Percentiles rank a stretch among this genome's conserved stretches.
Evolutionary conservation across 1,139 yeast genomes (phyloP).

Genomic region (Saccharomycopsis hybrid): DNA sequence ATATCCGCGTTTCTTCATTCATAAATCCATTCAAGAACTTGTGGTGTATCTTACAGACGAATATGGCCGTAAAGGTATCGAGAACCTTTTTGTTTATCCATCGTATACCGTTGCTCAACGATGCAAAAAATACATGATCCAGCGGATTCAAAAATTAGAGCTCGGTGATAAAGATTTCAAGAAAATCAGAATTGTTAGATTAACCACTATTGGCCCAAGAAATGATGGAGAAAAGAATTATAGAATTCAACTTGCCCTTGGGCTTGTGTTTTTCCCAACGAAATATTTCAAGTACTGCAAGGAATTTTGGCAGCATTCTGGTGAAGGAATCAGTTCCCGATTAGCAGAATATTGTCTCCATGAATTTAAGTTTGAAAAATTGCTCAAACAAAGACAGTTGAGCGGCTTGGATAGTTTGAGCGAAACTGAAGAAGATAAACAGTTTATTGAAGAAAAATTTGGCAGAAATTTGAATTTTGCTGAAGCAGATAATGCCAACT

Average conservation of each 20-base stretch:
- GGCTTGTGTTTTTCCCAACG: constrained; percentile 68
- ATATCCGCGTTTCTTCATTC: constrained; percentile 84
- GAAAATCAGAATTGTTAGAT: constrained; percentile 65
- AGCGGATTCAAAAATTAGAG: constrained; percentile 25
- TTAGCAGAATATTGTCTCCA: constrained; percentile 77
- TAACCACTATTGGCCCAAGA: constrained; percentile 66
- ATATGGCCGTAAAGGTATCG: constrained; percentile 68
- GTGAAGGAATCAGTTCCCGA: constrained; percentile 89
- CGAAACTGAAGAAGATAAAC: constrained; percentile 34
- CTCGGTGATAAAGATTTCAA: constrained; percentile 26
- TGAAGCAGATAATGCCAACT: constrained; percentile 69
- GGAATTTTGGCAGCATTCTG: constrained; percentile 93
- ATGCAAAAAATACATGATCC: constrained; percentile 69
- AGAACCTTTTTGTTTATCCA: constrained; percentile 68
- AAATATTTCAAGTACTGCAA: constrained; percentile 57
- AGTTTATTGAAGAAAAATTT: constrained; percentile 79
- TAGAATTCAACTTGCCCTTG: constrained; percentile 59
- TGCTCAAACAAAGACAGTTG: constrained; percentile 20
- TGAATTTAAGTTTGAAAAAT: constrained; percentile 40
- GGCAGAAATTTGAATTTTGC: constrained; percentile 82
- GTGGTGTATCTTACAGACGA: constrained; percentile 40
- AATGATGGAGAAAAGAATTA: constrained; percentile 52
- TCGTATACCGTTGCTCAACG: constrained; percentile 73
- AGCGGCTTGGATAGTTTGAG: background rate
- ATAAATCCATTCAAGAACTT: constrained; percentile 60